Evolutionary conservation across 1,139 yeast genomes (phyloP), one percentile per base, ranked within the genome.

Genomic region (Kodamaea arcana): DNA sequence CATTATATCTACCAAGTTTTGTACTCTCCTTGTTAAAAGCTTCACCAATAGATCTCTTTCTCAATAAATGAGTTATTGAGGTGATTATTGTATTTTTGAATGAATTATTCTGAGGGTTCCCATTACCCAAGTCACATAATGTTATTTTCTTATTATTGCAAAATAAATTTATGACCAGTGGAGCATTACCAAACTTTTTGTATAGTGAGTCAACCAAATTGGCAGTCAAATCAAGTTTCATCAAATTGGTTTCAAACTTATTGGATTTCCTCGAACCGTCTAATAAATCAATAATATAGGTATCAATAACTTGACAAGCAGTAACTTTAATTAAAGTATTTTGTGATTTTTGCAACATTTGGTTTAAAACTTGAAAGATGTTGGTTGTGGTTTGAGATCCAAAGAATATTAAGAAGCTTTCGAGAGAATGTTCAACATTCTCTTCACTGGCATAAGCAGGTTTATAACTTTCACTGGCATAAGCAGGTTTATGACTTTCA

Each of bases 361-460:
- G 34, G 8, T 31, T 25, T 6, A 50, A 36, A 11, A 53, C 41
- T 18, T 47, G 46, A 17, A 44, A 39, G 26, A 62, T 41, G 22
- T 56, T 49, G 18, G 65, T 58, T 8, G 67, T 62, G 40, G 63
- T 52, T 12, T 58, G 62, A 9, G 67, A 65, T 1, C 66, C 67
- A 46, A 60, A 51, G 31, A 61, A 56, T 10, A 60, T 48, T 22
- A 47, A 41, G 13, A 47, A 43, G 14, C 27, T 25, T n/a, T n/a
- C n/a, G n/a, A n/a, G n/a, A n/a, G n/a, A n/a, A n/a, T n/a, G n/a
- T n/a, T n/a, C n/a, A n/a, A n/a, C n/a, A n/a, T n/a, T n/a, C n/a
- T n/a, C n/a, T n/a, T n/a, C n/a, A n/a, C n/a, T n/a, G n/a, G n/a
- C n/a, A n/a, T n/a, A n/a, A n/a, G n/a, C n/a, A n/a, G n/a, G n/a